Percentiles rank a stretch among this genome's conserved stretches.
These are phyloP conservation scores for Middelhovenomyces tepae DNA, from an alignment of 805 yeast genomes.

Conservation along the genomic window DNA sequence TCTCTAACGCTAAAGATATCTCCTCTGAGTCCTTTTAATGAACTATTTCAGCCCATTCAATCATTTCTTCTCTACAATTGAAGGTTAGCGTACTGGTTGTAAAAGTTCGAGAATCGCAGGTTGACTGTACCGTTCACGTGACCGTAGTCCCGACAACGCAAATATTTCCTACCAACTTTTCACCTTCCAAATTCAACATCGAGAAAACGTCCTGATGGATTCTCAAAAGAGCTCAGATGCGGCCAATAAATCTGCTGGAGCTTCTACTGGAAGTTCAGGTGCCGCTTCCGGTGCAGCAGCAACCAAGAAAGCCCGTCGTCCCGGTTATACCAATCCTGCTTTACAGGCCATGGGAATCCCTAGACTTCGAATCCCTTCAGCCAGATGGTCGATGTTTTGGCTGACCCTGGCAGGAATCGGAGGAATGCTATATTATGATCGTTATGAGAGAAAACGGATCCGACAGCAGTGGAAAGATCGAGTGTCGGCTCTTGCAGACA, in stretches of 20 bases:
- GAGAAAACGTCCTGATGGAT: too few relatives aligned
- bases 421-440: slow-evolving; percentile 78
- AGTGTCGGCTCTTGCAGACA: slow-evolving; percentile 47
- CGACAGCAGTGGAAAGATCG: slow-evolving; percentile 54
- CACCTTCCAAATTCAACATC: too few relatives aligned
- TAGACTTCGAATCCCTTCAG: slow-evolving; percentile 65
- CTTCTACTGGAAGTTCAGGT: background rate
- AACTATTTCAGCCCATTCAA: too few relatives aligned
- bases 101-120: too few relatives aligned
- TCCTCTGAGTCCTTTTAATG: too few relatives aligned
- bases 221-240: too few relatives aligned
- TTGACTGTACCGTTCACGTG: too few relatives aligned
- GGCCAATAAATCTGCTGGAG: background rate
- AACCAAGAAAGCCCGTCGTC: slow-evolving; percentile 1
- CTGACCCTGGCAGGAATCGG: slow-evolving; percentile 51
- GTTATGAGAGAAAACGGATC: slow-evolving; percentile 56
- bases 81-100: too few relatives aligned
- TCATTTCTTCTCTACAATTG: too few relatives aligned
- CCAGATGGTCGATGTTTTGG: slow-evolving; percentile 93
- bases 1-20: too few relatives aligned
- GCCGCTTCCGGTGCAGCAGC: slow-evolving; percentile 2
- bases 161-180: too few relatives aligned
- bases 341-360: slow-evolving; percentile 80
- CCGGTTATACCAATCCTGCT: slow-evolving; percentile 52
- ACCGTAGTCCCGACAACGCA: too few relatives aligned